Base-by-base conservation (phyloP, 2,329 filamentous ascomycete genomes). In the Anthostomella pinea region DNA sequence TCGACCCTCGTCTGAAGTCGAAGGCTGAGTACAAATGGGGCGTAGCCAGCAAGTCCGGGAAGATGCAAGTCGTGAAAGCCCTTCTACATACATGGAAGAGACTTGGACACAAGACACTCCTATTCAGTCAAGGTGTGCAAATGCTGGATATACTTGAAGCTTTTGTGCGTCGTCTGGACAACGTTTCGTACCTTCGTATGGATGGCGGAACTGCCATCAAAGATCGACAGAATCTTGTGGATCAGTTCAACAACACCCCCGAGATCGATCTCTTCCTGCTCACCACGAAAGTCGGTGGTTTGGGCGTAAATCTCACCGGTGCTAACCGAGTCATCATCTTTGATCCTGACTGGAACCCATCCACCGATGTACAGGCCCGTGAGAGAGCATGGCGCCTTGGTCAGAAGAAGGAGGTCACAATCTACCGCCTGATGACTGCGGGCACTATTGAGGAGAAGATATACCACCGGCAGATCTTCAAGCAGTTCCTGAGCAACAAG, bases 381-480 rank as follows among this genome's bases (percentile, higher is more conserved):
- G 93, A 98, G 64, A 79, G 93, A 54, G 93, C 94, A 5, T 98
- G 93, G 93, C 81, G 93, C 39, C 69, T 98, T 2, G 93, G 93
- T 1, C 93, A 98, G 66, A 96, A 94, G 62, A 83, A 85, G 35
- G 88, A 95, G 30, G 93, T 98, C 18, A 90, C 88, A 4, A 95
- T 98, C 15, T 98, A 96, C 60, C 85, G 94, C 22, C 73, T 98
- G n/a, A 95, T 98, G 86, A 95, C 88, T 4, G 88, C 91, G 5
- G 93, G 93, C 2, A 98, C 94, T 0, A 98, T 98, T 16, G 93
- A 98, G 58, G 93, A 98, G 63, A 98, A 98, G 68, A 98, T 98
- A 19, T 98, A 97, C 46, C 91, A 98, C 62, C 85, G 94, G 11
- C 93, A 98, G 57, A 93, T 98, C 33, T 98, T 95, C 72, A 98